Conservation (phyloP, 2,329 filamentous ascomycete genomes). For the Botrytis sinoallii region DNA sequence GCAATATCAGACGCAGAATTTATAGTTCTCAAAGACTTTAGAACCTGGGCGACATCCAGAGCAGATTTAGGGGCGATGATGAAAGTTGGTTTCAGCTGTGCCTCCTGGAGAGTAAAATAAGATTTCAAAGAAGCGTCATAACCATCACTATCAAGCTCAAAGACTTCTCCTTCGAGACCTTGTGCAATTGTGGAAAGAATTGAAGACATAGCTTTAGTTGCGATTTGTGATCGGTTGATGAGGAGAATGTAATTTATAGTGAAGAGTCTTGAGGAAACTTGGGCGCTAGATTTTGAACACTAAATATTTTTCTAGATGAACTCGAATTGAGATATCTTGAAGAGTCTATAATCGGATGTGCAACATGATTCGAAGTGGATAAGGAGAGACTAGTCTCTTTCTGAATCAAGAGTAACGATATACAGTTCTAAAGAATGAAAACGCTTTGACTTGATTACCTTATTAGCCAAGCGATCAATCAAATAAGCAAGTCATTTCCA, state of each 20-base stretch:
- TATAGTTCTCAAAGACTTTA: constrained; percentile 19
- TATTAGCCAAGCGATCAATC: no score
- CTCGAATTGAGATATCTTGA: no score
- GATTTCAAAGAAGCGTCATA: background rate
- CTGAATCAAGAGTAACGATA: no score
- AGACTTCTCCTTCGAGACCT: background rate
- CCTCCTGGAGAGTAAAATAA: constrained; percentile 22
- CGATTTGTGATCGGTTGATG: background rate
- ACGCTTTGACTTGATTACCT: no score
- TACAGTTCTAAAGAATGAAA: no score
- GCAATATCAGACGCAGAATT: constrained; percentile 14
- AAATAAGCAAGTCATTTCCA: no score
- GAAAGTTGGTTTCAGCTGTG: constrained; percentile 24
- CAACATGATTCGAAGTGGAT: no score
- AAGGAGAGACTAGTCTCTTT: no score
- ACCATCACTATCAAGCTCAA: background rate
- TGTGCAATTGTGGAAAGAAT: background rate
- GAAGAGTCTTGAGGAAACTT: background rate
- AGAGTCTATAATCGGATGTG: no score
- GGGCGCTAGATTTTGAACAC: background rate
- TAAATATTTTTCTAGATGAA: background rate
- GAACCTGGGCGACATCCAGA: constrained; percentile 24
- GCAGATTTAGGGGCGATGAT: constrained; percentile 25
- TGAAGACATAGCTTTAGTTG: background rate
- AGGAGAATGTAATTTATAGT: background rate